Conservation (phyloP, 2,329 filamentous ascomycete species). For the Diaporthe citrichinensis region DNA sequence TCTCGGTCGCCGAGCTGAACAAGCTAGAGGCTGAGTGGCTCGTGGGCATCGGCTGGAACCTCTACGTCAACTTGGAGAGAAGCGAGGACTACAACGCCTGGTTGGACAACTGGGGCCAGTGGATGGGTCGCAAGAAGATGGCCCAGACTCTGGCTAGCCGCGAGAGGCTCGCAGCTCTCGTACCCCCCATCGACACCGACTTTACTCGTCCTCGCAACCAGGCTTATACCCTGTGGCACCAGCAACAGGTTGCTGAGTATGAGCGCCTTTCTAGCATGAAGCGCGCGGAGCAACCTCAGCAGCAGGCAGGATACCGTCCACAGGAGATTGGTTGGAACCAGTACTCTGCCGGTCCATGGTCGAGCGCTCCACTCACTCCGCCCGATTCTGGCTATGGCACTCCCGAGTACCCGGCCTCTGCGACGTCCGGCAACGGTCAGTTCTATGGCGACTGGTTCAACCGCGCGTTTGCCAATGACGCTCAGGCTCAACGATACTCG, state of each 20-base stretch:
- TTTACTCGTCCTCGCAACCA: slow-evolving; percentile 51
- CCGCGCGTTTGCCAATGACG: slow-evolving; percentile 51
- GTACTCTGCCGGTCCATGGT: slow-evolving; percentile 58
- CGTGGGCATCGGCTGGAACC: slow-evolving; percentile 82
- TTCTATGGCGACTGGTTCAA: slow-evolving; percentile 71
- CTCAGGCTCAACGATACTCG: slow-evolving; percentile 60
- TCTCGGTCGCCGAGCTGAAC: slow-evolving; percentile 87
- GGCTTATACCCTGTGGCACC: slow-evolving; percentile 62
- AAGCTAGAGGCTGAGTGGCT: slow-evolving; percentile 91
- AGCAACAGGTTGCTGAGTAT: slow-evolving; percentile 69
- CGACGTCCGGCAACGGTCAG: slow-evolving; percentile 66
- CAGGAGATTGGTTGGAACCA: slow-evolving; percentile 62
- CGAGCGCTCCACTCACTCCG: slow-evolving; percentile 64
- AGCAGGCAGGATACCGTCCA: slow-evolving; percentile 54
- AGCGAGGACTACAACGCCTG: slow-evolving; percentile 79
- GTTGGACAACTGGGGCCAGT: slow-evolving; percentile 73
- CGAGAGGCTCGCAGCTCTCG: slow-evolving; percentile 64
- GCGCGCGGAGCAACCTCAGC: slow-evolving; percentile 49
- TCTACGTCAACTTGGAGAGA: slow-evolving; percentile 87
- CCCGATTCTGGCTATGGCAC: slow-evolving; percentile 75
- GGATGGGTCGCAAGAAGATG: slow-evolving; percentile 69
- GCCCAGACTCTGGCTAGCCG: slow-evolving; percentile 62
- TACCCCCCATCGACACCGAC: slow-evolving; percentile 64
- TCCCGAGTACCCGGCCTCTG: slow-evolving; percentile 70
- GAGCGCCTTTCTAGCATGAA: slow-evolving; percentile 61